Base-by-base conservation (phyloP, 2,329 filamentous ascomycete species). In the Hymenoscyphus fraxineus region DNA sequence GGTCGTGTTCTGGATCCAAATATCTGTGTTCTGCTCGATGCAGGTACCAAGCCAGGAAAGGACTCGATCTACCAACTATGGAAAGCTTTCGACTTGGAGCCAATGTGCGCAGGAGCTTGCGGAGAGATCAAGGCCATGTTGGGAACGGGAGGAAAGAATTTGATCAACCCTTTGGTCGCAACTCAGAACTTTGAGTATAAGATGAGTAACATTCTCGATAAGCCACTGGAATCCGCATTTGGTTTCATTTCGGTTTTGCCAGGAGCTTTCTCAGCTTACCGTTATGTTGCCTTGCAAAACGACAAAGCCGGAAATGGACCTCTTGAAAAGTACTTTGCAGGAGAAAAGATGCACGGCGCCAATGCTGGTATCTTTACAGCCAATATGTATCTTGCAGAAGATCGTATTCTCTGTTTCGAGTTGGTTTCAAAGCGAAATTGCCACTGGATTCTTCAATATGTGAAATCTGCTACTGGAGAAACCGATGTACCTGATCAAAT, bases 101-200 rank as follows among this genome's bases (percentile, higher is more conserved):
- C 95, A 58, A 97, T 96, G 89, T 98, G 95, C 76, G 95, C 90
- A 70, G 95, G 95, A 71, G 94, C 95, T 72, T 99, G 95, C 78
- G 95, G 95, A 78, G 95, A 99, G 78, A 99, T 99, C 82, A 98
- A 99, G 79, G 94, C 94, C 69, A 97, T 98, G 93, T 82, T 98
- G 80, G 90, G 89, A 32, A 87, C 86, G 3, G 87, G 85, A 64
- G 93, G 94, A 68, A 94, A 91, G 78, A 93, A 96, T 73, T 84
- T 99, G 41, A 77, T 97, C 70, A 99, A 98, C 74, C 95, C 95
- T 0, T 84, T 99, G 4, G 91, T 99, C 27, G 95, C 95, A 1
- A 93, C 93, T 0, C 95, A 99, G 74, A 99, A 99, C 75, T 99
- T 99, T 73, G 95, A 99, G 80, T 99, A 99, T 84, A 99, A 99